Percentiles rank a stretch among this genome's conserved stretches.
Evolutionary conservation across 2,329 filamentous ascomycete genomes (phyloP).

Genomic region (Xylaria sp.): DNA sequence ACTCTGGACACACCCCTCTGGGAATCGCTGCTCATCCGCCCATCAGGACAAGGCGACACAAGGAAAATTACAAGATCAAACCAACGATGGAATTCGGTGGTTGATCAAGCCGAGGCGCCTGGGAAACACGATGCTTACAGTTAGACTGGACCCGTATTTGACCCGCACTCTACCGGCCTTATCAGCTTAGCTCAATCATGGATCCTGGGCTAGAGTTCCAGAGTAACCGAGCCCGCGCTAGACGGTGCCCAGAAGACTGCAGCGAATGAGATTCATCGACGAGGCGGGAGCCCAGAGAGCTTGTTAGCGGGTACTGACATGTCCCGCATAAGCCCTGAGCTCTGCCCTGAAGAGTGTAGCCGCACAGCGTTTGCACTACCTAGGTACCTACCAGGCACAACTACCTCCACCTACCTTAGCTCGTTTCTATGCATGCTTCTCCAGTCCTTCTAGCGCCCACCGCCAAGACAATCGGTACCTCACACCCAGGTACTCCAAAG

Average conservation of each 20-base stretch:
- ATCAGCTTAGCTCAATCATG: conserved; percentile 32
- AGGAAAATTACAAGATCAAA: conserved; percentile 13
- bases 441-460: conserved; percentile 52
- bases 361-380: conserved; percentile 33
- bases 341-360: conserved; percentile 28
- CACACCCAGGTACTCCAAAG: conserved; percentile 25
- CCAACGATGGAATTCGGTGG: conserved; percentile 37
- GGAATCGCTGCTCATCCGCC: neutral
- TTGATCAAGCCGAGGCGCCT: conserved; percentile 45
- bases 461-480: conserved; percentile 34
- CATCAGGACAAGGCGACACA: neutral
- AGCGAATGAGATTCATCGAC: conserved; percentile 23
- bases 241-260: neutral
- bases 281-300: conserved; percentile 38
- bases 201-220: conserved; percentile 1
- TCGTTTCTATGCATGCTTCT: conserved; percentile 52
- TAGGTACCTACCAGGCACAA: neutral
- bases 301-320: conserved; percentile 30
- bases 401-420: conserved; percentile 30
- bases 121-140: conserved; percentile 30
- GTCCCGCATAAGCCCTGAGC: conserved; percentile 31
- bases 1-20: neutral
- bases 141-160: conserved; percentile 33
- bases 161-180: conserved; percentile 27
- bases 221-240: conserved; percentile 11